A percentile compares a stretch with the other conserved stretches of the same genome.
phyloP scores from a whole-genome alignment of 73 alveolate species.

The Paramecium sonneborni region DNA sequence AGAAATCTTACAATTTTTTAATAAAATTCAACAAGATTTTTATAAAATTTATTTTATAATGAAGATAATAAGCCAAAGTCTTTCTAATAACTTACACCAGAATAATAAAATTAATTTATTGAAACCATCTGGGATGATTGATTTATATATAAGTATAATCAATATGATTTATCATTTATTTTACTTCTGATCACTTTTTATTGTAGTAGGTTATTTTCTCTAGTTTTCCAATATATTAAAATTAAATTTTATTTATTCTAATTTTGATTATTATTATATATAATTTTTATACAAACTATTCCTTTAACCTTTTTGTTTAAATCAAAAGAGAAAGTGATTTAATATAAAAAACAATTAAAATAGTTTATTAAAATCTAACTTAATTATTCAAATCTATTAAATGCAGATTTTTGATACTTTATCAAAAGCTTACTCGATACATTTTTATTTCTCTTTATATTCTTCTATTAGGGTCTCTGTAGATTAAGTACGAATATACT shows the following conservation, averaged over 20 bases:
- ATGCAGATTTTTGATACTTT: background rate
- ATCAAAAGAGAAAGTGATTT: too few species aligned
- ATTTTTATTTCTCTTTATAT: background rate
- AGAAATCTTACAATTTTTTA: background rate
- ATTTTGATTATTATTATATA: too few species aligned
- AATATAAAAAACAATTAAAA: too few species aligned
- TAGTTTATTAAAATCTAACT: too few species aligned
- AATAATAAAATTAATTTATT: background rate
- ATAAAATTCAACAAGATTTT: background rate
- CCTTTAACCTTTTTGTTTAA: too few species aligned
- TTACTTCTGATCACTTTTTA: too few species aligned
- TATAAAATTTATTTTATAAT: background rate
- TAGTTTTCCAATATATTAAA: too few species aligned
- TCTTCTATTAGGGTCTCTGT: background rate
- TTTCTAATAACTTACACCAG: background rate
- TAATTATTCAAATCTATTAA: background rate
- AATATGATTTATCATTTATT: background rate
- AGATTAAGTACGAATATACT: background rate
- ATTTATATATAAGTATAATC: background rate
- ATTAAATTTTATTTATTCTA: too few species aligned
- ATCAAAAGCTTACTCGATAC: background rate
- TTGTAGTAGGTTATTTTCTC: too few species aligned
- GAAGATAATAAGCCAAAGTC: background rate
- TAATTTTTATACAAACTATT: too few species aligned
- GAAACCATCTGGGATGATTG: slow-evolving; percentile 43